phyloP scores from a whole-genome alignment of 140 eudicot genomes.

The Stevia rebaudiana region DNA sequence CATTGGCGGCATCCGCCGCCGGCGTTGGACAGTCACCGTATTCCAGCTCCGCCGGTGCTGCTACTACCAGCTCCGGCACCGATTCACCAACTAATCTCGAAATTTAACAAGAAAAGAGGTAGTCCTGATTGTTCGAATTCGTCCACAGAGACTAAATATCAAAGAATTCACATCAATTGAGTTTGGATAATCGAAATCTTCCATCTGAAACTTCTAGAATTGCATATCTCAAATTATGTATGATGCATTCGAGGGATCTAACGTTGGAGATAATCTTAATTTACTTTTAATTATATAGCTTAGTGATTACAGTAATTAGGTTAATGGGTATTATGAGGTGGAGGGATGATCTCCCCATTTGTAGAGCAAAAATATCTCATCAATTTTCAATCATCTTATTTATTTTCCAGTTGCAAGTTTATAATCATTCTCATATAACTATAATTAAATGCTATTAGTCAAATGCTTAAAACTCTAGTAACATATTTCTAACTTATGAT shows the following conservation, averaged over 20 bases:
- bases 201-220: too few species aligned
- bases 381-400: background rate
- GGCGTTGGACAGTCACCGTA: slow-evolving; percentile 53
- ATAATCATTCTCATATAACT: background rate
- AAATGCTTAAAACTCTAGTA: background rate
- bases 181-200: too few species aligned
- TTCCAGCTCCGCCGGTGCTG: slow-evolving; percentile 72
- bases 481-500: too few species aligned
- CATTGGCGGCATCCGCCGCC: slow-evolving; percentile 98
- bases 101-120: slow-evolving; percentile 44
- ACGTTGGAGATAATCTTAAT: too few species aligned
- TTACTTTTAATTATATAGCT: background rate
- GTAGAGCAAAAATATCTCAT: slow-evolving; percentile 6
- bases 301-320: background rate
- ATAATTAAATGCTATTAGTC: background rate
- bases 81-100: slow-evolving; percentile 18
- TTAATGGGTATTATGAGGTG: slow-evolving; percentile 1
- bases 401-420: background rate
- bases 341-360: slow-evolving; percentile 8
- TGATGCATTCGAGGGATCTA: too few species aligned
- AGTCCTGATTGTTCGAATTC: slow-evolving; percentile 42
- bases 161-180: slow-evolving; percentile 41
- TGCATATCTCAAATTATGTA: too few species aligned
- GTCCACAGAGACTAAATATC: slow-evolving; percentile 52
- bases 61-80: slow-evolving; percentile 31